Conservation (phyloP, 495 filamentous ascomycete species). For the Alectoria sarmentosa region DNA sequence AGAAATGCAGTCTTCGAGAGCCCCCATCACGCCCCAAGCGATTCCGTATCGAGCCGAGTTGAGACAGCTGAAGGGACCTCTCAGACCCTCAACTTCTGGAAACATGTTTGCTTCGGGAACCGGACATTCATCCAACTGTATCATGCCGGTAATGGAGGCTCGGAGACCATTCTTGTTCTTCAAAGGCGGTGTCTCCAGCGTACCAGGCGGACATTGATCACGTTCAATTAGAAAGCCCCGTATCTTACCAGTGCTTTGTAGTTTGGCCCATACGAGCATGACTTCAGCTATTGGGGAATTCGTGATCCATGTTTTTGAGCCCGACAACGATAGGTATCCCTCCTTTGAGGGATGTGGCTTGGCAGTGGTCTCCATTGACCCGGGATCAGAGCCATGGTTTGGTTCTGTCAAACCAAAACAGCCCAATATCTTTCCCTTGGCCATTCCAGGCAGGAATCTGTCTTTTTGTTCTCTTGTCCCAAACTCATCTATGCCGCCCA, state of each 20-base stretch:
- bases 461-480: slow-evolving; percentile 88
- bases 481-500: slow-evolving; percentile 96
- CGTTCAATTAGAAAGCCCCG: slow-evolving; percentile 89
- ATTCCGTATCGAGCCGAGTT: slow-evolving; percentile 92
- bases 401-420: slow-evolving; percentile 96
- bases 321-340: slow-evolving; percentile 72
- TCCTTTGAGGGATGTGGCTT: slow-evolving; percentile 82
- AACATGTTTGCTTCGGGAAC: slow-evolving; percentile 93
- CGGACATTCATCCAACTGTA: slow-evolving; percentile 84
- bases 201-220: slow-evolving; percentile 71
- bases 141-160: slow-evolving; percentile 96
- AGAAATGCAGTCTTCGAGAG: slow-evolving; percentile 81
- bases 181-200: slow-evolving; percentile 83
- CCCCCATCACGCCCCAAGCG: slow-evolving; percentile 87
- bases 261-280: slow-evolving; percentile 89
- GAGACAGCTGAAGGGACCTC: slow-evolving; percentile 85
- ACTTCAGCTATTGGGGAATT: slow-evolving; percentile 94
- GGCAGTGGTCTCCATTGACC: slow-evolving; percentile 87
- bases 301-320: slow-evolving; percentile 97
- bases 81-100: slow-evolving; percentile 78
- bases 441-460: slow-evolving; percentile 73
- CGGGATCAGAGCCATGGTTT: slow-evolving; percentile 95
- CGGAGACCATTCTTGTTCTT: slow-evolving; percentile 94
- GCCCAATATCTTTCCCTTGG: slow-evolving; percentile 78
- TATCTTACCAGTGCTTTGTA: slow-evolving; percentile 86